Evolutionary conservation across 2,329 filamentous ascomycete species (phyloP).

Genomic region (Amylocarpus encephaloides): DNA sequence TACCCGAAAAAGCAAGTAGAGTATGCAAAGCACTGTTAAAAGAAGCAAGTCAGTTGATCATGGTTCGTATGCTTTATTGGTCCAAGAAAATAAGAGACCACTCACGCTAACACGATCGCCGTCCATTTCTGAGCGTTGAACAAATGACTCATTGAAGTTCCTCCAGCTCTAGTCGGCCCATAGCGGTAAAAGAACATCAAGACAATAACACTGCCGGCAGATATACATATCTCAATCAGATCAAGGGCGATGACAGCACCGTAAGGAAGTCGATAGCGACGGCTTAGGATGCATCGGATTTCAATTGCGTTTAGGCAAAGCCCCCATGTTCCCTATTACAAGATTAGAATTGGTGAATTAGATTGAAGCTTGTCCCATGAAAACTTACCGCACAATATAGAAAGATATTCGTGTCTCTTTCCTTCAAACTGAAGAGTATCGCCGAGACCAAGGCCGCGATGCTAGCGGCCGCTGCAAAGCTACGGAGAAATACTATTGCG

Average conservation of each 20-base stretch:
- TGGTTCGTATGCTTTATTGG: not conserved
- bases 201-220: not conserved
- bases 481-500: not conserved
- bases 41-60: not conserved
- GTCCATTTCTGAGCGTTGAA: not conserved
- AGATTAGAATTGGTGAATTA: not conserved
- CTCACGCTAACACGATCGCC: not conserved
- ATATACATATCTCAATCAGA: slow-evolving; percentile 4
- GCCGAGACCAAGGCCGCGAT: not conserved
- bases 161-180: not conserved
- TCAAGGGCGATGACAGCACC: not conserved
- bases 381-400: slow-evolving; percentile 1
- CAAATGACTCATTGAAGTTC: not conserved
- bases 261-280: not conserved
- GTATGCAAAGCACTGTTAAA: not conserved
- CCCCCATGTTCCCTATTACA: not conserved
- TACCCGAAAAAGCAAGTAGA: not conserved
- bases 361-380: no score
- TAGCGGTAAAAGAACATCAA: slow-evolving; percentile 1
- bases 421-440: not conserved
- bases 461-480: not conserved
- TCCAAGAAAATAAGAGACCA: not conserved
- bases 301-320: slow-evolving; percentile 2
- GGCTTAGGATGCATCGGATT: not conserved
- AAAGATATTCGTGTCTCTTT: not conserved